Percentiles rank a stretch among this genome's conserved stretches.
These are phyloP conservation scores for Skeletonema potamos DNA, from an alignment of 108 stramenopile species.

Conservation along the genomic window DNA sequence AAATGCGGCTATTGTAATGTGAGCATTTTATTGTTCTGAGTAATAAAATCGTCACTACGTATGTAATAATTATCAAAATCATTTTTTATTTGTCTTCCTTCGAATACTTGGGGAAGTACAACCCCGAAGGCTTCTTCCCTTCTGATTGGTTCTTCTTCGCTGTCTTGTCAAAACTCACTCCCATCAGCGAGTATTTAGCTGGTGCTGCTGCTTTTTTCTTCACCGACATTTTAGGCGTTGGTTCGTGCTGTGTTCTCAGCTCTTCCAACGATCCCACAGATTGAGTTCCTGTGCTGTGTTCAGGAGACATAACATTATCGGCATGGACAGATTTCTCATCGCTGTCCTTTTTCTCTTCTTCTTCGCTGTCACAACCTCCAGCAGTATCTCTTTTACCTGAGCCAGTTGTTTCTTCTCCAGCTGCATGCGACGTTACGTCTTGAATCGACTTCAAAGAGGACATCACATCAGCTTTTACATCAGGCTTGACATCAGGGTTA, in stretches of 20 bases:
- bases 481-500: not conserved
- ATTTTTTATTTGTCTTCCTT: constrained; percentile 1
- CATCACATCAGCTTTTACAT: not conserved
- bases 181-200: constrained; percentile 32
- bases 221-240: not conserved
- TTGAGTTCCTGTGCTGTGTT: constrained; percentile 4
- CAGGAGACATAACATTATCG: constrained; percentile 1
- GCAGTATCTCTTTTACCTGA: not conserved
- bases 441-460: not conserved
- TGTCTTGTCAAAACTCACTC: constrained; percentile 29
- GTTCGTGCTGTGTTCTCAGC: constrained; percentile 13
- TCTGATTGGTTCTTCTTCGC: not conserved
- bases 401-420: not conserved
- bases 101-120: constrained; percentile 36
- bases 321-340: not conserved
- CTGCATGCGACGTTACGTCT: not conserved
- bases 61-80: not conserved
- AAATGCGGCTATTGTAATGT: too few species aligned
- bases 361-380: not conserved
- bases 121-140: constrained; percentile 10
- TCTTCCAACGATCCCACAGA: constrained; percentile 4
- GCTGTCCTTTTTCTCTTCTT: not conserved
- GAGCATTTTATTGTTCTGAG: too few species aligned
- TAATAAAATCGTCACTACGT: too few species aligned
- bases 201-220: not conserved